Base-by-base conservation (phyloP, 2,329 filamentous ascomycete species). In the Rutstroemia sp. region DNA sequence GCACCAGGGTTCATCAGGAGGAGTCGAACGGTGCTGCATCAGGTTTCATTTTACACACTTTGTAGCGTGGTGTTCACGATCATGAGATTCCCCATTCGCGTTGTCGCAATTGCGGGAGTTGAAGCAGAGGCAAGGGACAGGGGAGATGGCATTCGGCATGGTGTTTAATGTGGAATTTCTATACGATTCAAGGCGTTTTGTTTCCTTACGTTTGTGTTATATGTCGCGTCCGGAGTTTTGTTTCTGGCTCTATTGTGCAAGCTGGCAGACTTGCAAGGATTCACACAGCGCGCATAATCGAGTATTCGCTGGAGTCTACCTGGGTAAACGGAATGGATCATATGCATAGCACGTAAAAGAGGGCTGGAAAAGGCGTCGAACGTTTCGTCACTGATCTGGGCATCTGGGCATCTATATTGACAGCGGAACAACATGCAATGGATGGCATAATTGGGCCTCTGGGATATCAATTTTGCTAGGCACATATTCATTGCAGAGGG, bases 41-140 rank as follows among this genome's bases (percentile, higher is more conserved):
- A 52, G 63, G 60, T 62, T 57, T 62, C 61, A 63, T 66, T 62
- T 67, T 44, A 49, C 44, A 48, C 30, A 61, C 58, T 59, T 62
- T 68, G 62, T 65, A 69, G 65, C 63, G 65, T 62, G 65, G 63
- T 67, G 63, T 67, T 65, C 60, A 65, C 58, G 62, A 61, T 66
- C 63, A 66, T 67, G 64, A 68, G 67, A 68, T 68, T 67, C 66
- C 66, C 67, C 66, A 59, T 66, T 57, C 56, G 67, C 67, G 63
- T 67, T 65, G 58, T 62, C 61, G 61, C 61, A 66, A 60, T 66
- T 63, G 57, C 60, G 56, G 65, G 65, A 68, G 64, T 68, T 67
- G 63, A 61, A 62, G 59, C 56, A 62, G 61, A 63, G 62, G 59
- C 57, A 60, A 63, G 61, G 54, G 64, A 59, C 23, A 49, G 57